Evolutionary conservation across 345 rosid species (phyloP).

Genomic region (Dimocarpus longan): DNA sequence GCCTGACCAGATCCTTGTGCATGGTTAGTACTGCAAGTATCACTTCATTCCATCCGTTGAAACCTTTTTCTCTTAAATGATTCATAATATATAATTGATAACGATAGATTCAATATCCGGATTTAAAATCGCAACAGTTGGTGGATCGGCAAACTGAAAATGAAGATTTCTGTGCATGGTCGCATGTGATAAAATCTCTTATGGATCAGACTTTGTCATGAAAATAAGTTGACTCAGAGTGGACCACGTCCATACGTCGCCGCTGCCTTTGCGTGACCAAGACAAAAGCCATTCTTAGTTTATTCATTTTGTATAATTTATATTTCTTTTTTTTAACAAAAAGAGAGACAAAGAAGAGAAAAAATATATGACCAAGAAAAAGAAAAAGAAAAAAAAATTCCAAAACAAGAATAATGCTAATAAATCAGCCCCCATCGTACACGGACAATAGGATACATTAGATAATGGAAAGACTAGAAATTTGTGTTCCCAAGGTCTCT

Average conservation of each 20-base stretch:
- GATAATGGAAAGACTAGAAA: background rate
- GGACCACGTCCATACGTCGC: constrained; percentile 17
- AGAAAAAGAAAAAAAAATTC: background rate
- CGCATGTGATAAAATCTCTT: background rate
- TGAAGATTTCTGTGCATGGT: background rate
- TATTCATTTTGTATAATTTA: background rate
- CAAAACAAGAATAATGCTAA: background rate
- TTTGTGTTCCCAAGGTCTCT: background rate
- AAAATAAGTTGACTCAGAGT: constrained; percentile 10
- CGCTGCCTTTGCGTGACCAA: constrained; percentile 5
- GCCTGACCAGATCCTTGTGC: too few species aligned
- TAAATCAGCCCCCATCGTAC: background rate
- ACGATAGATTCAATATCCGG: background rate
- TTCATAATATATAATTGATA: too few species aligned
- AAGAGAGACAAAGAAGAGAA: background rate
- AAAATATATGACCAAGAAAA: background rate
- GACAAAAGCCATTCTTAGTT: constrained; percentile 5
- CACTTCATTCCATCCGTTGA: too few species aligned
- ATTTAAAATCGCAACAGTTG: background rate
- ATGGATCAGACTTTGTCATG: background rate
- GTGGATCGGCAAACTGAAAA: background rate
- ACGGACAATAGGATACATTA: background rate
- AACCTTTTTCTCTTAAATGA: too few species aligned
- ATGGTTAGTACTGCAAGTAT: too few species aligned
- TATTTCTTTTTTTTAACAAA: too few species aligned